Conservation (phyloP, 83 land plant genomes). For the Diphasiastrum complanatum region DNA sequence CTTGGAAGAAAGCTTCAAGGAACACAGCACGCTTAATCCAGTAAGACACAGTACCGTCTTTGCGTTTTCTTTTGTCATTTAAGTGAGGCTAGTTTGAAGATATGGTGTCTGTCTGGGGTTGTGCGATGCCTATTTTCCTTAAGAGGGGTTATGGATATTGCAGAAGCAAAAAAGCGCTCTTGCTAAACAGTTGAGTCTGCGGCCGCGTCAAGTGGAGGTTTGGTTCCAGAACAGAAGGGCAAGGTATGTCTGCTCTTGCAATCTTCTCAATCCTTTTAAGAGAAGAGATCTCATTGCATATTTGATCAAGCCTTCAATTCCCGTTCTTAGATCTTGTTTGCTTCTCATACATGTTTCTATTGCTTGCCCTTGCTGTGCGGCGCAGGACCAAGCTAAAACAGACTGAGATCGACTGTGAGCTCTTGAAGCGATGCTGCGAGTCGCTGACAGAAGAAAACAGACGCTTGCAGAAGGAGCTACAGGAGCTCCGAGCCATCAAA, state of each 20-base stretch:
- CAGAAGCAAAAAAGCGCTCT: conserved; percentile 37
- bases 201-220: conserved; percentile 35
- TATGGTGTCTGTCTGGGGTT: neutral
- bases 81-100: neutral
- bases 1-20: conserved; percentile 36
- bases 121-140: neutral
- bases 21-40: conserved; percentile 28
- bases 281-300: neutral
- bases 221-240: conserved; percentile 41
- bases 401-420: conserved; percentile 83
- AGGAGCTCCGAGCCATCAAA: conserved; percentile 71
- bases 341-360: neutral
- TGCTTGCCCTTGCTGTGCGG: neutral
- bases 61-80: neutral
- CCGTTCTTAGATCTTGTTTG: neutral
- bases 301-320: neutral
- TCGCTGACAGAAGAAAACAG: conserved; percentile 78
- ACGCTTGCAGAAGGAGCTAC: conserved; percentile 69
- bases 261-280: neutral
- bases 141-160: neutral
- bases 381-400: conserved; percentile 79
- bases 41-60: conserved; percentile 8
- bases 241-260: conserved; percentile 1
- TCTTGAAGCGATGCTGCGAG: conserved; percentile 77
- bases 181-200: conserved; percentile 29